Evolutionary conservation across 164 flowering plant species (phyloP).

Genomic region (Malania oleifera): DNA sequence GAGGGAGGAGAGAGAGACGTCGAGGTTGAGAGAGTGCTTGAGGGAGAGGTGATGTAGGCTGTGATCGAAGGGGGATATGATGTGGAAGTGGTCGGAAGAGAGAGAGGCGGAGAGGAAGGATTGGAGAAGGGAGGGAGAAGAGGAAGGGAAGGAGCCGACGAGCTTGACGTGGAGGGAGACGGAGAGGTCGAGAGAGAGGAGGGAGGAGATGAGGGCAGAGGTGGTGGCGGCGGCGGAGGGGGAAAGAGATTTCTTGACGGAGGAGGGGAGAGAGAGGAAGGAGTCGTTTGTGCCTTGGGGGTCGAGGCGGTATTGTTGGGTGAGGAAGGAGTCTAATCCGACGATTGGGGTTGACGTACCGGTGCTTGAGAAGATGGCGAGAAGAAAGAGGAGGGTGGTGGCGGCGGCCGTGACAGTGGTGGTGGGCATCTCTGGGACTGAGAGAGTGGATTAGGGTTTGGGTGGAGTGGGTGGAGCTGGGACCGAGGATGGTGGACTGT

Average conservation of each 20-base stretch:
- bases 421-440: no score
- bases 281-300: constrained; percentile 70
- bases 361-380: constrained; percentile 6
- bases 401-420: constrained; percentile 12
- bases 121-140: constrained; percentile 20
- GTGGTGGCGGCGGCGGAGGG: background rate
- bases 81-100: constrained; percentile 30
- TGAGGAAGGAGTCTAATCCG: constrained; percentile 72
- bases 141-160: constrained; percentile 31
- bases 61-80: constrained; percentile 22
- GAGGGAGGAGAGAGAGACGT: constrained; percentile 22
- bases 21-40: constrained; percentile 31
- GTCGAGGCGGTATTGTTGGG: constrained; percentile 55
- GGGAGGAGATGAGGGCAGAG: constrained; percentile 18
- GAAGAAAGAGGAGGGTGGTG: constrained; percentile 28
- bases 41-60: constrained; percentile 21
- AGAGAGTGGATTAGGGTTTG: no score
- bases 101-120: constrained; percentile 30
- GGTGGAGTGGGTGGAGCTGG: background rate
- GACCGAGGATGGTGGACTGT: background rate
- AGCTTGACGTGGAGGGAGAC: constrained; percentile 35
- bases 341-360: constrained; percentile 39
- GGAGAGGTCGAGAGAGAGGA: constrained; percentile 31
- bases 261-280: constrained; percentile 40
- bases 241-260: constrained; percentile 38